A percentile compares a stretch with the other conserved stretches of the same genome.
Conservation (phyloP, 1,284 basidiomycete genomes). For the Cutaneotrichosporon cavernicola region DNA sequence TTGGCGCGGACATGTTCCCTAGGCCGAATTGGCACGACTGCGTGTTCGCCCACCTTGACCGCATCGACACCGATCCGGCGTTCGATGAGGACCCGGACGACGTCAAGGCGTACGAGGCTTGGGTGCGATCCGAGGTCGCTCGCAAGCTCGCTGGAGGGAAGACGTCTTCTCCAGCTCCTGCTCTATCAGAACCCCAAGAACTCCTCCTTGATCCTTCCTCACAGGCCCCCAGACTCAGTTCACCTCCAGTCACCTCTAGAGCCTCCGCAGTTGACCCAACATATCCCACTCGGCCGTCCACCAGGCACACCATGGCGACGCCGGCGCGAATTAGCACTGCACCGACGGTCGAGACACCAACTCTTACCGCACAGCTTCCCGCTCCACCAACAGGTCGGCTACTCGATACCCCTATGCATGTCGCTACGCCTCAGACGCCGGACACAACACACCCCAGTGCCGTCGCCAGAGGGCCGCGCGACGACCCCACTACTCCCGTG, state of each 20-base stretch:
- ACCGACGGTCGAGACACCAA: slow-evolving; percentile 18
- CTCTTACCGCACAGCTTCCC: slow-evolving; percentile 8
- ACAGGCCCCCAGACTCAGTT: background rate
- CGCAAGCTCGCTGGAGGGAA: background rate
- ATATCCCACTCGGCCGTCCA: background rate
- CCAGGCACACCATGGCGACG: background rate
- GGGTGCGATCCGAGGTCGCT: background rate
- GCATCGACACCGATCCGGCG: slow-evolving; percentile 9
- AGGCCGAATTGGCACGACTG: slow-evolving; percentile 3
- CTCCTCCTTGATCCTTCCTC: background rate
- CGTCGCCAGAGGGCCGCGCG: slow-evolving; percentile 30
- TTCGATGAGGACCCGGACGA: slow-evolving; percentile 13
- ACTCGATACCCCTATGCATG: slow-evolving; percentile 14
- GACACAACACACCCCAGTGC: background rate
- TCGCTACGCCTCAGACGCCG: slow-evolving; percentile 19
- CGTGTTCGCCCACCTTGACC: slow-evolving; percentile 18
- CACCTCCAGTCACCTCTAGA: background rate
- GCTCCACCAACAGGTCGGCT: background rate
- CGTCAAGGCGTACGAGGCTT: slow-evolving; percentile 7
- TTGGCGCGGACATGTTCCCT: background rate
- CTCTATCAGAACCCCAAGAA: background rate
- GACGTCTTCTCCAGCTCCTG: background rate
- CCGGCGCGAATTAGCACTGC: background rate
- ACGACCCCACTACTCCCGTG: slow-evolving; percentile 35
- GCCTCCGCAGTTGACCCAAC: background rate